Base-by-base conservation (phyloP, 108 stramenopile genomes). In the Bacterosira constricta region DNA sequence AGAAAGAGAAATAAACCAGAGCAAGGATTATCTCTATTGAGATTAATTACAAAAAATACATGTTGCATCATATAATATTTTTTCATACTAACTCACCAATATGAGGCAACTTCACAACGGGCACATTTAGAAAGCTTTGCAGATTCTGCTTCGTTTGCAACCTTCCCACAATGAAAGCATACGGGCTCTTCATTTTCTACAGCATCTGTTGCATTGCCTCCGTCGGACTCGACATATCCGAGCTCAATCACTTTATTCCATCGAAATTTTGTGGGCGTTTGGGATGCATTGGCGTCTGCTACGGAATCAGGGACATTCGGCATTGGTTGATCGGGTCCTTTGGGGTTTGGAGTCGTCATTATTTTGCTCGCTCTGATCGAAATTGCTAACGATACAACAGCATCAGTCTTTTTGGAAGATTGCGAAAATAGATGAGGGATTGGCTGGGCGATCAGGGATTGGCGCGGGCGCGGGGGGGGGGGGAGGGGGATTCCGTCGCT, bases 211-310 rank as follows among this genome's bases (percentile, higher is more conserved):
- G 44, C 46, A 15, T 44, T 25, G 50, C 50, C 63, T 11, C n/a
- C 75, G 32, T 80, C 69, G 39, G 61, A 58, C 63, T 83, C 77
- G 17, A 38, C 60, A 36, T 92, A 92, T 36, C 89, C 91, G 45
- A 92, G 55, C 69, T 92, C 91, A 21, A 90, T 45, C 15, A 80
- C 69, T 57, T 87, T 77, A 23, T 72, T 57, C 88, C 89, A 92
- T 65, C 77, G 63, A 60, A 79, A 80, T 58, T 39, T 42, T 45
- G 61, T 18, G 17, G 71, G 34, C 18, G 71, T 38, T 23, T 29
- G 27, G 7, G 57, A 58, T 36, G 69, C 59, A 27, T n/a, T 39
- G 1, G 44, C 69, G 45, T 70, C 69, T 1, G 58, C 32, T 21
- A 60, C 46, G 5, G 73, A 65, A n/a, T 42, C 54, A 45, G 73